Conservation (phyloP, 345 rosid genomes). For the Pistacia atlantica region DNA sequence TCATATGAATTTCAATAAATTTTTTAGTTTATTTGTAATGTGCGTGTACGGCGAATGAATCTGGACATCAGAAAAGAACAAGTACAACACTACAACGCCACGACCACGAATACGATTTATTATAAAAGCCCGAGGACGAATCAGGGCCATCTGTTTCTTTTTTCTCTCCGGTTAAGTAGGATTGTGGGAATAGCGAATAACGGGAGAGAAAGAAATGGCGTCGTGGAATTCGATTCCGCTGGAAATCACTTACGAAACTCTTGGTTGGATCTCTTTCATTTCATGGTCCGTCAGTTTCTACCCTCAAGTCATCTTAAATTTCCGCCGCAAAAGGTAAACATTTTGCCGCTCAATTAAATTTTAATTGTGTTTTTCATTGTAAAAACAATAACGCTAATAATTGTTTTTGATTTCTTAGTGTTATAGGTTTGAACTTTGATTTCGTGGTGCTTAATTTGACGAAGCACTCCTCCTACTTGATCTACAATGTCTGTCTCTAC, state of each 20-base stretch:
- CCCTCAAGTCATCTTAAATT: conserved; percentile 84
- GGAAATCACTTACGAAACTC: conserved; percentile 57
- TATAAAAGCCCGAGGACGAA: too few species aligned
- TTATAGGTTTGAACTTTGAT: conserved; percentile 94
- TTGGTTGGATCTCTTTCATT: conserved; percentile 80
- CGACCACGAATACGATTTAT: too few species aligned
- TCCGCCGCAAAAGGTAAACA: conserved; percentile 63
- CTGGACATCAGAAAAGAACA: too few species aligned
- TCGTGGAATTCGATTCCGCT: conserved; percentile 84
- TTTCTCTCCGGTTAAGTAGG: background rate
- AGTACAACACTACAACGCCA: too few species aligned
- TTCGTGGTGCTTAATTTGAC: conserved; percentile 88
- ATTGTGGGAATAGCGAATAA: background rate
- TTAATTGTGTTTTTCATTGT: background rate
- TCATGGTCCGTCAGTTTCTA: conserved; percentile 91
- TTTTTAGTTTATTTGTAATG: too few species aligned
- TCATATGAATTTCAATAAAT: too few species aligned
- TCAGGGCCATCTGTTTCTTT: background rate
- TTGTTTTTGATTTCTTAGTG: conserved; percentile 34
- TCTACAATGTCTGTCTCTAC: conserved; percentile 84
- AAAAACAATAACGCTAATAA: too few species aligned
- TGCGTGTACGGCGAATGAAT: too few species aligned
- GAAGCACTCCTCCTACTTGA: conserved; percentile 92
- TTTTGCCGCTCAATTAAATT: background rate
- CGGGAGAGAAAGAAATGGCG: conserved; percentile 41